Evolutionary conservation across 2,329 filamentous ascomycete species (phyloP), one percentile per base, ranked within the genome.

Genomic region (Penicillium sp.): DNA sequence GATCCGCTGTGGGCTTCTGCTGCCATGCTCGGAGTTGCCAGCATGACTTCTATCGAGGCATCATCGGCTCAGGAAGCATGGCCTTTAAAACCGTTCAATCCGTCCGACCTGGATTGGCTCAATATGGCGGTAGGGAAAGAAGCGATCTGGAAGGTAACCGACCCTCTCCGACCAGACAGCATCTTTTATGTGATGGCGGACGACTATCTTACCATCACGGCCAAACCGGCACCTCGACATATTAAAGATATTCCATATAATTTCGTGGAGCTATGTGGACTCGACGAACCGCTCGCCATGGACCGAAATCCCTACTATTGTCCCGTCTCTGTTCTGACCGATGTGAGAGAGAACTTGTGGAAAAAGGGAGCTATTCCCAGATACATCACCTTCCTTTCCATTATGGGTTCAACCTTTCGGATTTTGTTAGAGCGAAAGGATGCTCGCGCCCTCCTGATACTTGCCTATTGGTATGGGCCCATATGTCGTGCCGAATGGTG

Each of bases 391-490:
- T 51, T 51, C 18, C 14, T 47, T 8, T 18, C 29, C 6, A 23
- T 42, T 9, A 41, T 53, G 44, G 37, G 34, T 8, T 31, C 31
- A 2, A 30, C 20, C 0, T 80, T 72, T 48, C 64, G 67, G 9
- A 35, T 33, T 0, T 45, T 80, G n/a, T 51, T 83, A 1, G 58
- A 70, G 31, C 25, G 46, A 0, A 80, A 77, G 44, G 78, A 83
- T 30, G 60, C 72, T 1, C 63, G 70, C 18, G 78, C 78, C 0
- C 52, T 83, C 44, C 54, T 81, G 8, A 50, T 83, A 23, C 57
- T 81, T n/a, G 67, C 72, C 0, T 77, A 74, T 59, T 83, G 77
- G 77, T 78, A 75, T 55, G 71, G 73, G 7, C 72, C 74, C 45
- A 56, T 76, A 10, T 68, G 64, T 10, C 54, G 62, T 9, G 56